Evolutionary conservation across 2,329 filamentous ascomycete species (phyloP).

Genomic region (Fusarium vanettenii): DNA sequence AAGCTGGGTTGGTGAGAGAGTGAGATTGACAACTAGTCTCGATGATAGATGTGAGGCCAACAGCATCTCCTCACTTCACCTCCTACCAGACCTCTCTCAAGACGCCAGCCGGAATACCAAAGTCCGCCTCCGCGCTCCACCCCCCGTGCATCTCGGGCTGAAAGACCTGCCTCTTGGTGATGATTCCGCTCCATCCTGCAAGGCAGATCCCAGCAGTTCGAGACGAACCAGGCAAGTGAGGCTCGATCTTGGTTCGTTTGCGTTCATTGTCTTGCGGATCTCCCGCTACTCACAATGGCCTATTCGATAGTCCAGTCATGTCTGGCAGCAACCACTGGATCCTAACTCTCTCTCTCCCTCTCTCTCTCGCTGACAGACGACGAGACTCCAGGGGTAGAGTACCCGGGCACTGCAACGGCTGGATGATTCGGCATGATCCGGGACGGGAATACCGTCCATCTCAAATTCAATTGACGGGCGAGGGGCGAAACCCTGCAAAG

Average conservation of each 20-base stretch:
- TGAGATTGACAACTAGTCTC: slow-evolving; percentile 12
- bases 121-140: slow-evolving; percentile 29
- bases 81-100: background rate
- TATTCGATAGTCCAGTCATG: background rate
- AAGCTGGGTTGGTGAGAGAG: slow-evolving; percentile 13
- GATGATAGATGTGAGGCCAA: slow-evolving; percentile 6
- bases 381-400: background rate
- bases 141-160: slow-evolving; percentile 20
- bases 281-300: slow-evolving; percentile 2
- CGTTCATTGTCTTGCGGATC: slow-evolving; percentile 1
- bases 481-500: background rate
- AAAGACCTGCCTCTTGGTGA: slow-evolving; percentile 19
- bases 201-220: slow-evolving; percentile 35
- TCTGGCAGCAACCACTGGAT: background rate
- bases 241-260: slow-evolving; percentile 17
- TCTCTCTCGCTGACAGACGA: background rate
- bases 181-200: slow-evolving; percentile 27
- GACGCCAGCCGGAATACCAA: slow-evolving; percentile 20
- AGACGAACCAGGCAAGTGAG: slow-evolving; percentile 25
- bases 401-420: background rate
- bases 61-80: slow-evolving; percentile 10
- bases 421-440: background rate
- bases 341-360: background rate
- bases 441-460: background rate
- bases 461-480: background rate